Evolutionary conservation across 73 alveolate genomes (phyloP), one percentile per base, ranked within the genome.

Genomic region (Paramecium octaurelia): DNA sequence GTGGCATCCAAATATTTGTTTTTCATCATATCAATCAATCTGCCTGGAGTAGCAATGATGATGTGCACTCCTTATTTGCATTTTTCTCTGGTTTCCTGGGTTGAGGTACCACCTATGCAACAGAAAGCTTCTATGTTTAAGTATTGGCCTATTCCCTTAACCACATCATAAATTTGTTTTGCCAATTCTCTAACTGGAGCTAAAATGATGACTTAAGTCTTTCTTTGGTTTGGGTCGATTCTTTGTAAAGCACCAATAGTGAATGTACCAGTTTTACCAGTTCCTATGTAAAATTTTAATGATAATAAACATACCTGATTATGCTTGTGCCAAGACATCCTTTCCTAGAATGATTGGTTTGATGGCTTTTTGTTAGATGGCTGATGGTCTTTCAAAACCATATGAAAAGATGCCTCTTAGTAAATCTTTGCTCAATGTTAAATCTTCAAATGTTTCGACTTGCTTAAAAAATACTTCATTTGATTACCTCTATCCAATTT

Each of bases 101-200:
- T 96, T 20, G 97, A 96, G 20, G 99, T 96, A 43, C 99, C 99
- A 58, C 99, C 99, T 75, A 96, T 93, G 84, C 97, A 94, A 38
- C 99, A 98, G 93, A 96, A 94, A 27, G 97, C 97, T 85, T 97
- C 96, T 24, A 98, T 95, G 64, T 91, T 87, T 87, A 93, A 90
- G 96, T 73, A 97, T 95, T 98, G 94, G 9, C 98, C 98, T 59
- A 96, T 88, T 68, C 86, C 87, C 70, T 94, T 88, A 58, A 96
- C 93, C 34, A 96, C 98, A 69, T 94, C 77, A 46, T 73, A 80
- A 80, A 95, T 96, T 88, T 97, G 96, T 69, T 94, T 94, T 57
- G 99, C 99, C 31, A 98, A 98, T 94, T 99, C 99, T 92, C 99
- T 95, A 35, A 99, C 98, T 36, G 99, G 99, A 58, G 99, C 99